Percentiles rank a stretch among this genome's conserved stretches.
Conservation (phyloP, 495 filamentous ascomycete genomes). For the Aspergillus affinis region DNA sequence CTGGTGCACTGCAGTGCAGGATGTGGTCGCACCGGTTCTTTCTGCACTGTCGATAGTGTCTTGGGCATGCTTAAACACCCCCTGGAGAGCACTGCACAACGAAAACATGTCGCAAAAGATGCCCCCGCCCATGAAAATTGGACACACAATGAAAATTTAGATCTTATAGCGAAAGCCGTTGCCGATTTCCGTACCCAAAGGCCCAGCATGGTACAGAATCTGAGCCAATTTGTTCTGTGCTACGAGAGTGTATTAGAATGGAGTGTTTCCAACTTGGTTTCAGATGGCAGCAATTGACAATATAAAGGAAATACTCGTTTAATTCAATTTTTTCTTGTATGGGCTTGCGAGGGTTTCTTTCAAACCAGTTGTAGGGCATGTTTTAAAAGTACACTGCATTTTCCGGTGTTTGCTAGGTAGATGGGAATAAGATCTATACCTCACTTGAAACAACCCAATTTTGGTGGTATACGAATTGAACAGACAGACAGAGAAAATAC, state of each 20-base stretch:
- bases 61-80: slow-evolving; percentile 86
- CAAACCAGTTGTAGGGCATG: slow-evolving; percentile 1
- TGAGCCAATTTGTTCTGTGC: slow-evolving; percentile 92
- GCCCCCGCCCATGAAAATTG: slow-evolving; percentile 46
- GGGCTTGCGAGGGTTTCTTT: too few relatives aligned
- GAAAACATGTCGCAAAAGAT: slow-evolving; percentile 5
- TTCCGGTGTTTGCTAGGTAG: slow-evolving; percentile 16
- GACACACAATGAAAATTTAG: slow-evolving; percentile 58
- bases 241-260: slow-evolving; percentile 96
- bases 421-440: background rate
- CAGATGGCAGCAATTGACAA: slow-evolving; percentile 13
- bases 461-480: too few relatives aligned
- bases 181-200: slow-evolving; percentile 86
- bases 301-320: background rate
- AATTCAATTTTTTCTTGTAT: too few relatives aligned
- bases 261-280: slow-evolving; percentile 54
- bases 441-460: too few relatives aligned
- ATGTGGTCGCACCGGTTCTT: slow-evolving; percentile 92
- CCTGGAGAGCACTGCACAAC: slow-evolving; percentile 15
- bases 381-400: slow-evolving; percentile 15
- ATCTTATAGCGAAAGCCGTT: slow-evolving; percentile 82
- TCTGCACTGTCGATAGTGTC: slow-evolving; percentile 94
- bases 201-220: slow-evolving; percentile 94
- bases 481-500: too few relatives aligned
- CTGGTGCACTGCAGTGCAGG: slow-evolving; percentile 95